Evolutionary conservation across 352 stramenopile species (phyloP).

Genomic region (Pythium vanterpoolii): DNA sequence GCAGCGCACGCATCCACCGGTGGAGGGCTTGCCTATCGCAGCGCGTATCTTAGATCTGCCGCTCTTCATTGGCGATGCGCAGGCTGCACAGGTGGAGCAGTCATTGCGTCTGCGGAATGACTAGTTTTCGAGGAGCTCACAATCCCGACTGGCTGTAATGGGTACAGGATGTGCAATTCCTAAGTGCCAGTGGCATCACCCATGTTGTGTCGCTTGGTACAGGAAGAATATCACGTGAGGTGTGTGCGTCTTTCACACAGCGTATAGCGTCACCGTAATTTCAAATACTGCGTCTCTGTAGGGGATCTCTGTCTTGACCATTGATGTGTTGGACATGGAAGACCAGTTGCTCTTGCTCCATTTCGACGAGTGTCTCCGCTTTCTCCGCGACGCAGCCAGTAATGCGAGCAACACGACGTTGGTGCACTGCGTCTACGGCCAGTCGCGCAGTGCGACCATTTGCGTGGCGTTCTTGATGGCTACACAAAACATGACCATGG

Average conservation of each 20-base stretch:
- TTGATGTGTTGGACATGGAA: conserved; percentile 79
- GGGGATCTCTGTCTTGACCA: conserved; percentile 35
- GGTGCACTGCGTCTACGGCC: conserved; percentile 80
- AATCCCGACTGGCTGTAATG: neutral
- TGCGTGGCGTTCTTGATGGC: conserved; percentile 79
- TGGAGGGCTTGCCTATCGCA: conserved; percentile 39
- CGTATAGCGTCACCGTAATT: neutral
- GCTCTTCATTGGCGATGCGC: conserved; percentile 60
- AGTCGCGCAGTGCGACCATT: conserved; percentile 69
- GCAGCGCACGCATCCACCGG: conserved; percentile 45
- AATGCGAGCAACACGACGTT: conserved; percentile 22
- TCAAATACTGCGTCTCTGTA: neutral
- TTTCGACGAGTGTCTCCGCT: conserved; percentile 43
- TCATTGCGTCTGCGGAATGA: neutral
- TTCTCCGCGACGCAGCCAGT: conserved; percentile 11
- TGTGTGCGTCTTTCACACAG: conserved; percentile 8
- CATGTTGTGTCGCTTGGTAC: conserved; percentile 62
- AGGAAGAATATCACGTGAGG: conserved; percentile 42
- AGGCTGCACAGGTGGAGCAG: conserved; percentile 36
- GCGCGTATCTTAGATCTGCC: conserved; percentile 40
- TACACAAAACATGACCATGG: conserved; percentile 30
- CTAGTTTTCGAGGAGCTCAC: neutral
- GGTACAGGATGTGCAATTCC: conserved; percentile 37
- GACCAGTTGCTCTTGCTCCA: conserved; percentile 63
- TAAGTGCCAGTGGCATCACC: conserved; percentile 38